Evolutionary conservation across 2,329 filamentous ascomycete species (phyloP).

Genomic region (Exophiala lecanii-corni): DNA sequence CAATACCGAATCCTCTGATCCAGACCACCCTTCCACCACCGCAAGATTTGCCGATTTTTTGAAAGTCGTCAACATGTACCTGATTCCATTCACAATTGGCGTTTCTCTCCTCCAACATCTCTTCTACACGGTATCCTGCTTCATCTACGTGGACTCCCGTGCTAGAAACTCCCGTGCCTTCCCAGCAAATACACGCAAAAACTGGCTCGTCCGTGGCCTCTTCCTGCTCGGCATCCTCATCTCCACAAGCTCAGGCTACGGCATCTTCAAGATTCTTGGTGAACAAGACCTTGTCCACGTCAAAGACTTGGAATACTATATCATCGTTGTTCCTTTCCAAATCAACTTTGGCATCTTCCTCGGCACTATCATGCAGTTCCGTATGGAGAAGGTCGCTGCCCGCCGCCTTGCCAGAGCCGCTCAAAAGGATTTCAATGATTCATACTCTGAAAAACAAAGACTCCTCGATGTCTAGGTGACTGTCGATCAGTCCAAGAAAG

Average conservation of each 20-base stretch:
- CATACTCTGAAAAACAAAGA: constrained; percentile 11
- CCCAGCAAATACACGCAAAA: constrained; percentile 23
- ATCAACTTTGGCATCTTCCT: constrained; percentile 25
- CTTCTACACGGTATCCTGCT: constrained; percentile 19
- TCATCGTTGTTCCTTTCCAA: constrained; percentile 24
- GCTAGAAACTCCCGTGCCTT: constrained; percentile 8
- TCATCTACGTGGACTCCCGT: constrained; percentile 25
- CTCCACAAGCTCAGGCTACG: constrained; percentile 18
- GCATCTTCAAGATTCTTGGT: constrained; percentile 21
- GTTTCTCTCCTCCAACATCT: constrained; percentile 16
- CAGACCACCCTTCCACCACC: constrained; percentile 6
- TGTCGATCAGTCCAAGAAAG: not conserved
- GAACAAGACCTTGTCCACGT: constrained; percentile 23
- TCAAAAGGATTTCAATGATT: constrained; percentile 18
- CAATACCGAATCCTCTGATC: constrained; percentile 12
- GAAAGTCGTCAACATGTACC: constrained; percentile 22
- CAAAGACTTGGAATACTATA: constrained; percentile 22
- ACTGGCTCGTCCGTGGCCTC: constrained; percentile 24
- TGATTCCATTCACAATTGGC: constrained; percentile 22
- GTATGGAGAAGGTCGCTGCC: constrained; percentile 22
- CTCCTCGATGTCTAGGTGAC: not conserved
- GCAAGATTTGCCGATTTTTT: constrained; percentile 17
- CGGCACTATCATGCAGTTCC: constrained; percentile 22
- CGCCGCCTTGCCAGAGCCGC: constrained; percentile 12
- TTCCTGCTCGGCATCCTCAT: constrained; percentile 20